Conservation (phyloP, 2,329 filamentous ascomycete genomes). For the Paraphaeosphaeria minitans region DNA sequence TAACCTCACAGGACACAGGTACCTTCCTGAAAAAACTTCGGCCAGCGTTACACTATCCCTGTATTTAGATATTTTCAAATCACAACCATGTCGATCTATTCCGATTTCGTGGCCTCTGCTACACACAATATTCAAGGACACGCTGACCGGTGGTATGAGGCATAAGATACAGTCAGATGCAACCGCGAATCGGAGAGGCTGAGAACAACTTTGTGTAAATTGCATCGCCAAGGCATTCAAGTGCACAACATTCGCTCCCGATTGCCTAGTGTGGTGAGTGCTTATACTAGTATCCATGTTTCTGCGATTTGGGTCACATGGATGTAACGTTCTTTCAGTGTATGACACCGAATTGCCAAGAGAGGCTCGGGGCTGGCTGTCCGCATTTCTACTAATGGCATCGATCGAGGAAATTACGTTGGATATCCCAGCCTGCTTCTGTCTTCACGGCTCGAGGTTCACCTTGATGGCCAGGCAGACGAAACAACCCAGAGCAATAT, state of each 20-base stretch:
- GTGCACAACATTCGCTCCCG: neutral
- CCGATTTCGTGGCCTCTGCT: neutral
- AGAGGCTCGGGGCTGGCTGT: neutral
- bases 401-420: neutral
- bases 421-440: neutral
- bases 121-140: neutral
- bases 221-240: neutral
- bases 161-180: slow-evolving; percentile 1
- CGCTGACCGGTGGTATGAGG: neutral
- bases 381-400: neutral
- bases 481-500: neutral
- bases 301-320: neutral
- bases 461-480: neutral
- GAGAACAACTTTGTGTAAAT: neutral
- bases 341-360: too few species aligned
- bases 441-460: neutral
- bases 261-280: neutral
- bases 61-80: neutral
- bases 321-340: neutral
- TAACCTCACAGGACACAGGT: neutral
- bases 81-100: neutral
- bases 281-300: neutral
- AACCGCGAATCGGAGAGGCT: neutral
- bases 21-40: neutral
- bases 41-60: neutral